These are phyloP conservation scores for Starmerella davenportii DNA, from an alignment of 805 yeast genomes.

Conservation along the genomic window DNA sequence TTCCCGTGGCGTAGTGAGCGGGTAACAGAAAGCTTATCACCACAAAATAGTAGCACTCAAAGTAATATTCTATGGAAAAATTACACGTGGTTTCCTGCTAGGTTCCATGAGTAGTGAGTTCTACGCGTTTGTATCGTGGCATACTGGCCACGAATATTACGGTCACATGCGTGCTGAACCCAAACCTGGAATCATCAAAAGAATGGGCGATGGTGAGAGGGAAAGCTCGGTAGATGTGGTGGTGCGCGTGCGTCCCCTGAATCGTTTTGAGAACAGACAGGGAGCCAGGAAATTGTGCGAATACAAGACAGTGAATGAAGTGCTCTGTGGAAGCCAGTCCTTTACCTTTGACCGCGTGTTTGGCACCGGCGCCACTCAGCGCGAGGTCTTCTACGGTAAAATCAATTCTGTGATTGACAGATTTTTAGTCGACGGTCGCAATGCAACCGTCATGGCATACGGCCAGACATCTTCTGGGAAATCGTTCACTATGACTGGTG, in stretches of 20 bases:
- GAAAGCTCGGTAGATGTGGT: not conserved
- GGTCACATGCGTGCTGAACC: not conserved
- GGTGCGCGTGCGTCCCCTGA: not conserved
- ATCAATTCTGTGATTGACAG: constrained; percentile 47
- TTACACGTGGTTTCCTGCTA: no score
- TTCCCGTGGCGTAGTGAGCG: no score
- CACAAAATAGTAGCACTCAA: no score
- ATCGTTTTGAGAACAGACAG: not conserved
- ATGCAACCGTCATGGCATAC: constrained; percentile 58
- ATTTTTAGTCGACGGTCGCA: constrained; percentile 44
- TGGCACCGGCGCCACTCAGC: constrained; percentile 32
- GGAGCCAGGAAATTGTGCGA: not conserved
- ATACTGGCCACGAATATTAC: not conserved
- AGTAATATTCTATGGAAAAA: no score
- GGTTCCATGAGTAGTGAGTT: no score
- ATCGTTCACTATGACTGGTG: constrained; percentile 59
- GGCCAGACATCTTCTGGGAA: constrained; percentile 72
- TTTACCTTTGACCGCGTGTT: constrained; percentile 56
- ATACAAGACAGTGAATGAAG: not conserved
- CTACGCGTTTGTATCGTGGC: not conserved
- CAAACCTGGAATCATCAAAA: not conserved
- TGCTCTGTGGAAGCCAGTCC: not conserved
- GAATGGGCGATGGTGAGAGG: not conserved
- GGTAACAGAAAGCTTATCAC: no score
- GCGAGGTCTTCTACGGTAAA: constrained; percentile 40